Base-by-base conservation (phyloP, 176 grass and related monocot species). In the Melocanna baccifera region DNA sequence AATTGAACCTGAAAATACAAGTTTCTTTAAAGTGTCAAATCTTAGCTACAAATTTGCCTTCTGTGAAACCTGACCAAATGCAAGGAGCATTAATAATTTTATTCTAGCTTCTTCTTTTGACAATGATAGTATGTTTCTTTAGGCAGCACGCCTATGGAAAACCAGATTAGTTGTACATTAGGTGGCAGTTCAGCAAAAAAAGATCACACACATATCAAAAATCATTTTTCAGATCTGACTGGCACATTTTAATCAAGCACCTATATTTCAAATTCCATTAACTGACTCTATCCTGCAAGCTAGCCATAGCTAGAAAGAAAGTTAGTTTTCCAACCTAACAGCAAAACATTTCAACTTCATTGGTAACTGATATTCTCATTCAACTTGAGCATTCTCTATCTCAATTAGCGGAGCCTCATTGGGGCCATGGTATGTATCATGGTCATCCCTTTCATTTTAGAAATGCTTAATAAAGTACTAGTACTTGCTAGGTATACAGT, bases 91-190 rank as follows among this genome's bases (percentile, higher is more conserved):
- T 25, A 32, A 59, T 41, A 41, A 61, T 75, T 73, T 71, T 58
- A 52, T 69, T 78, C 1, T 39, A 16, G 14, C 39, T 62, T 62
- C 19, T 72, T 59, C n/a, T 19, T 19, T 70, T 29, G 36, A 57
- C 2, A 57, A 19, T 81, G 50, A 78, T 83, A 25, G 16, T 2
- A 59, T 39, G 25, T 42, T 71, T 66, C 2, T 66, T 65, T 77
- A 58, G 68, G 55, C 5, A 41, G 19, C 30, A 73, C 8, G 23
- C 20, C 28, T 4, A 75, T 9, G 40, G 9, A 58, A 86, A 57
- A 48, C 18, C 20, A 82, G 8, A 72, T 66, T 86, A 86, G 66
- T 78, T 73, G 51, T 47, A 45, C 45, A 78, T 15, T 32, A 67
- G 82, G 20, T 30, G 42, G 34, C 1, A 52, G 29, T 48, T 78